Base-by-base conservation (phyloP, 73 alveolate species). In the Paraurostyla sp. region DNA sequence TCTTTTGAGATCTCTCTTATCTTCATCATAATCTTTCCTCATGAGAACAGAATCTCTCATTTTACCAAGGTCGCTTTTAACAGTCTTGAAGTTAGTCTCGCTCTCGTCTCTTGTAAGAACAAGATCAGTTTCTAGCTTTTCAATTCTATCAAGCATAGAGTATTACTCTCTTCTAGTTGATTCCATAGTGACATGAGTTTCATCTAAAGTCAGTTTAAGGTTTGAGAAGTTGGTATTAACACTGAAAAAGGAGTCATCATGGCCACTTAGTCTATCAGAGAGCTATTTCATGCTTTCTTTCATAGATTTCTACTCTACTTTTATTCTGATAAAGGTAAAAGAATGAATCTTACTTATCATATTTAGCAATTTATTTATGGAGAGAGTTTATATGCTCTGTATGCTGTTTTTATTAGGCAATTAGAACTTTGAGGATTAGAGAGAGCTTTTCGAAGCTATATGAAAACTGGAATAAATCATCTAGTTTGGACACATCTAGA, bases 351-450 rank as follows among this genome's bases (percentile, higher is more conserved):
- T 60, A 60, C 78, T 60, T 60, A 27, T 60, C 78, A 45, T 29
- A 29, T 9, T 29, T 9, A 9, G 78, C 45, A 9, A 50, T 60
- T 32, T 60, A 33, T 33, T 60, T 60, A 11, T 30, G 32, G 27
- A 60, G 78, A 18, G 45, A 30, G 50, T 60, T 60, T 4, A 60
- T 60, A 27, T 60, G 78, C 22, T 60, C 78, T 27, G 78, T 13
- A 30, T 60, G 78, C 7, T 16, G 7, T 60, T 29, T 60, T 7
- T 25, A 29, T 29, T 60, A 23, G 4, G 6, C n/a, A 27, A 60
- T 60, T 4, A 60, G 50, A 9, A 60, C 78, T 60, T 60, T 60
- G 27, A 60, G 50, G 6, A 60, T 60, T 32, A 50, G 51, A 13
- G 9, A 7, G n/a, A 60, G 50, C 23, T 60, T 60, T 9, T 60